These are phyloP conservation scores for Gossypium sturtianum DNA, from an alignment of 345 rosid genomes.

Conservation along the genomic window DNA sequence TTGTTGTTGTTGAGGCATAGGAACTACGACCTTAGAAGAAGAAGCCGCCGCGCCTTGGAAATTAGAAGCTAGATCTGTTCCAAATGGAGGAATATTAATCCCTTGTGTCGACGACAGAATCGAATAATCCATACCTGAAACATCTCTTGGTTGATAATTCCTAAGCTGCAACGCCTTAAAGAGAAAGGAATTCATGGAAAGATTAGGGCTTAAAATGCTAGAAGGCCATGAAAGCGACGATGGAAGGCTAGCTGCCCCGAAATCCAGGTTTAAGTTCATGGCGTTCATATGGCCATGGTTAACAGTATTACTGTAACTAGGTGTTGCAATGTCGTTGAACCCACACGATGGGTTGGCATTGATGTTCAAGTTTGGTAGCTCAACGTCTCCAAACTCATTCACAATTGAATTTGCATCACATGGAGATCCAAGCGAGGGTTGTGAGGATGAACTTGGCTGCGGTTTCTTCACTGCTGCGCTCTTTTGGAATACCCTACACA, in stretches of 20 bases:
- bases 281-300: conserved; percentile 25
- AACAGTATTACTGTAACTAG: conserved; percentile 22
- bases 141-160: conserved; percentile 50
- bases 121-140: conserved; percentile 29
- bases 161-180: conserved; percentile 78
- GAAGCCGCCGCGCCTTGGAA: conserved; percentile 56
- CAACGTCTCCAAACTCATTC: conserved; percentile 68
- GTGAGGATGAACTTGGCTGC: conserved; percentile 51
- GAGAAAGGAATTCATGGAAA: conserved; percentile 74
- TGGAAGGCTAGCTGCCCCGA: conserved; percentile 31
- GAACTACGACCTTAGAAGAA: conserved; percentile 43
- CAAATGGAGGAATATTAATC: conserved; percentile 22
- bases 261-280: conserved; percentile 28
- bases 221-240: conserved; percentile 53
- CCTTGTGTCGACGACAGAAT: conserved; percentile 35
- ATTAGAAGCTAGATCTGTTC: conserved; percentile 25
- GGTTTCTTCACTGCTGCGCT: conserved; percentile 36
- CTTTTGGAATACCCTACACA: conserved; percentile 13
- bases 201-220: conserved; percentile 48
- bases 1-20: conserved; percentile 28
- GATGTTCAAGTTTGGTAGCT: conserved; percentile 43
- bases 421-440: conserved; percentile 69
- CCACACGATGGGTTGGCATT: conserved; percentile 27
- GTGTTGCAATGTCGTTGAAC: conserved; percentile 18
- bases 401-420: conserved; percentile 67